Base-by-base conservation (phyloP, 352 stramenopile genomes). In the Phytophthora chlamydospora region DNA sequence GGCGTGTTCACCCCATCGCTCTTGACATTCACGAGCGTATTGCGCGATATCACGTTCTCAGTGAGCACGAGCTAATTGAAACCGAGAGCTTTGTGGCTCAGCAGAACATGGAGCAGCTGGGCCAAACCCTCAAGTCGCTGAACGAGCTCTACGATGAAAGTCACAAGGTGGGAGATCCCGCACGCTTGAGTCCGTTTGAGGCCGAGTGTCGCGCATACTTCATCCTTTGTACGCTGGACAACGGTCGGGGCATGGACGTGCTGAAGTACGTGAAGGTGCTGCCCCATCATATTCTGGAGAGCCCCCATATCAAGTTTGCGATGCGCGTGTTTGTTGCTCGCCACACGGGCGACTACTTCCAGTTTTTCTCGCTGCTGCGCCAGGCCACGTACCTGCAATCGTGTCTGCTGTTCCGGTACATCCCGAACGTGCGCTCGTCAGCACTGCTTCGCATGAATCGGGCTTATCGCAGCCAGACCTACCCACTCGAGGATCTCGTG, bases 21-120 rank as follows among this genome's bases (percentile, higher is more conserved):
- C 78, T 98, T 16, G 86, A 97, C 38, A 95, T 97, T 38, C 93
- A 98, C 52, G 96, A 99, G 69, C 87, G 96, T 29, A 98, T 98
- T 55, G 94, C 93, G 39, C 84, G 96, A 16, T 99, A 98, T 76
- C 95, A 98, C 70, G 90, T 97, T 33, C 84, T 98, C 45, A 97
- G 92, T 57, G 95, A 98, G 52, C 94, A 98, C 61, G 93, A 98
- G 62, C 71, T 99, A 6, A 88, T 88, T 39, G 86, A 96, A 58
- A 77, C 85, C 3, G 71, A 69, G 11, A 93, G 78, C 31, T 96
- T 96, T 47, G 84, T 95, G 12, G 86, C 83, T 2, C 88, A 96
- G 55, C 88, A 96, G 64, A 96, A 96, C 54, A 93, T 96, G 82
- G 88, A 96, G 54, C 88, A 96, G 44, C 78, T 96, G 4, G 88